Evolutionary conservation across 2,329 filamentous ascomycete genomes (phyloP).

Genomic region (Uncinocarpus reesii): DNA sequence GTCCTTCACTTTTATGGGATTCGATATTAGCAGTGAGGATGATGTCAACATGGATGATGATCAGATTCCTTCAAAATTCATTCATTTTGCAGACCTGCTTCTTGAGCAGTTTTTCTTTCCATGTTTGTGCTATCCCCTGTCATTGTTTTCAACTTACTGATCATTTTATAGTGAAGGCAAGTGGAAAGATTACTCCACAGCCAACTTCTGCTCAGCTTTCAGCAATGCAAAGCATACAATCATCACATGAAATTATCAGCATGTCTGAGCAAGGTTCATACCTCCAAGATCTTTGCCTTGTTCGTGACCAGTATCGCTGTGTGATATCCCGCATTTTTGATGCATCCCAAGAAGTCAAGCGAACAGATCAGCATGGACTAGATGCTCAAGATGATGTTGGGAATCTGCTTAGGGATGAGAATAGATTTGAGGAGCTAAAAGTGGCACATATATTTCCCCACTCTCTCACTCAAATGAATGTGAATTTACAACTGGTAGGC

Average conservation of each 20-base stretch:
- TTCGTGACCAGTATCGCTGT: constrained; percentile 19
- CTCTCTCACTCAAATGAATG: neutral
- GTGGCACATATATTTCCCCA: constrained; percentile 2
- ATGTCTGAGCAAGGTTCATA: constrained; percentile 7
- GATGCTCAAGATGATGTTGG: constrained; percentile 18
- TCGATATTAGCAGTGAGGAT: constrained; percentile 4
- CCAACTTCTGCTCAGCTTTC: constrained; percentile 16
- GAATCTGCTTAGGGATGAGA: neutral
- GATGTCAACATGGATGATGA: constrained; percentile 8
- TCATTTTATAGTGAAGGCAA: constrained; percentile 14
- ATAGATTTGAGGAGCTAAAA: constrained; percentile 8
- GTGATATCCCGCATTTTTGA: constrained; percentile 19
- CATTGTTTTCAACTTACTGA: neutral
- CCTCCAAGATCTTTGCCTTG: constrained; percentile 15
- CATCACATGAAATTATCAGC: constrained; percentile 1
- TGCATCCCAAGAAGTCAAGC: constrained; percentile 13
- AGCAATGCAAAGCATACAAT: constrained; percentile 11
- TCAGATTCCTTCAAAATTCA: neutral
- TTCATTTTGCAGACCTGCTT: constrained; percentile 16
- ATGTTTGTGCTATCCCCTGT: neutral
- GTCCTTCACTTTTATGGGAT: constrained; percentile 9
- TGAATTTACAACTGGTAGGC: neutral
- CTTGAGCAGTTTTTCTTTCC: constrained; percentile 17
- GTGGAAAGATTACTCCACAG: constrained; percentile 16
- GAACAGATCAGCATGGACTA: constrained; percentile 6